Conservation (phyloP, 2,329 filamentous ascomycete genomes). For the Penicillium digitatum region DNA sequence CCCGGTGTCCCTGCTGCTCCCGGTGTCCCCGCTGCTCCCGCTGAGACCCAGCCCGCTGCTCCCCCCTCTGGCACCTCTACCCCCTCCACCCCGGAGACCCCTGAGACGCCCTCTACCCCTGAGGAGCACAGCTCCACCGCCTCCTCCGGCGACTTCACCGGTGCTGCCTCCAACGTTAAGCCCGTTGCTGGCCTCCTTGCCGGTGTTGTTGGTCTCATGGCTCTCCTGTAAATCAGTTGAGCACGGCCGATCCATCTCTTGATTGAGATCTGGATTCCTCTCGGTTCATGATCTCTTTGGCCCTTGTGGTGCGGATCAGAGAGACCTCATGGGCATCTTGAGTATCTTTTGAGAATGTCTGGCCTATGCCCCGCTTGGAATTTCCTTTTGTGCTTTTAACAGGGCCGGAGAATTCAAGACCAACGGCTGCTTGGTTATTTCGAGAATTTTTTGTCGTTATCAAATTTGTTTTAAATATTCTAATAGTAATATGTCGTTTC, state of each 20-base stretch:
- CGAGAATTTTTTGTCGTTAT: slow-evolving; percentile 15
- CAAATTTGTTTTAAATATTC: slow-evolving; percentile 1
- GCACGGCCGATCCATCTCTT: background rate
- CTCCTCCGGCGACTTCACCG: slow-evolving; percentile 26
- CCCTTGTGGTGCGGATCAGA: slow-evolving; percentile 20
- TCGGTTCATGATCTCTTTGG: slow-evolving; percentile 5
- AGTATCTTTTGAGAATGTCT: slow-evolving; percentile 7
- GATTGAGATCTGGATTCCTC: background rate
- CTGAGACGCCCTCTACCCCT: slow-evolving; percentile 4
- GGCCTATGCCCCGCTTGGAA: slow-evolving; percentile 11
- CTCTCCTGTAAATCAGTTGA: slow-evolving; percentile 34
- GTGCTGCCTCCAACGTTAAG: slow-evolving; percentile 36
- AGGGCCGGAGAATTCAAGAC: background rate
- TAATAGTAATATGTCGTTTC: slow-evolving; percentile 24
- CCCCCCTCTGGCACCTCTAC: slow-evolving; percentile 4
- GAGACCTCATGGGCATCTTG: background rate
- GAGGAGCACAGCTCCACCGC: slow-evolving; percentile 9
- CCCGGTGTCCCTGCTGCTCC: too few species aligned
- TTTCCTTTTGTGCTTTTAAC: slow-evolving; percentile 2
- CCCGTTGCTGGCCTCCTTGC: slow-evolving; percentile 37
- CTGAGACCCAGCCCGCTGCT: background rate
- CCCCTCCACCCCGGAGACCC: background rate
- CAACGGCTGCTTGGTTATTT: slow-evolving; percentile 23
- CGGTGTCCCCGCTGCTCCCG: too few species aligned
- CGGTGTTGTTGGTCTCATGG: slow-evolving; percentile 38